Evolutionary conservation across 176 grass and related monocot species (phyloP).

Genomic region (Cenchrus fungigraminus): DNA sequence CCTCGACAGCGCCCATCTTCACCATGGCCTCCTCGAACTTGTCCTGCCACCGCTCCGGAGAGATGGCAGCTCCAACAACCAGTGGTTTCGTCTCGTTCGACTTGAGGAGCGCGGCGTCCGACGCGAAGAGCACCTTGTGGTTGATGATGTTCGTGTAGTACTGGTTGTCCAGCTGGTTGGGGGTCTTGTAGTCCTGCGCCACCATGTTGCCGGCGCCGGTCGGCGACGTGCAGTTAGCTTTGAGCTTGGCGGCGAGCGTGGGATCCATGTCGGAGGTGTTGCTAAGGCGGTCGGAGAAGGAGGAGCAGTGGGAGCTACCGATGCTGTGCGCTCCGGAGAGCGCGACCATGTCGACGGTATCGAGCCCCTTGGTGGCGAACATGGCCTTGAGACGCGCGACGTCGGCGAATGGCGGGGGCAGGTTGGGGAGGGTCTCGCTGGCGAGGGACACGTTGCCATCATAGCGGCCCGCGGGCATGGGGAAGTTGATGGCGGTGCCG

Average conservation of each 20-base stretch:
- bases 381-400: not conserved
- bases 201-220: not conserved
- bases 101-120: constrained; percentile 44
- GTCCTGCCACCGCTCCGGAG: not conserved
- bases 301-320: constrained; percentile 45
- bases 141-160: constrained; percentile 51
- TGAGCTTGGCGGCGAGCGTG: not conserved
- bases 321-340: constrained; percentile 36
- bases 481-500: not conserved
- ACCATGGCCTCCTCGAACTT: constrained; percentile 49
- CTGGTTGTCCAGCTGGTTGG: constrained; percentile 40
- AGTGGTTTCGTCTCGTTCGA: not conserved
- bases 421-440: constrained; percentile 22
- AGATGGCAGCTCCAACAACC: not conserved
- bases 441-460: constrained; percentile 46
- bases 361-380: constrained; percentile 40
- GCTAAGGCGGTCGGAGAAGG: constrained; percentile 38
- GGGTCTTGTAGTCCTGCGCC: constrained; percentile 25
- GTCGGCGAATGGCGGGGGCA: constrained; percentile 26
- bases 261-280: constrained; percentile 35
- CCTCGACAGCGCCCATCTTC: constrained; percentile 37
- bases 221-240: not conserved
- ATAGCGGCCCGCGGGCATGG: constrained; percentile 44
- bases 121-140: constrained; percentile 44
- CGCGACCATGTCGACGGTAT: constrained; percentile 27